phyloP scores from a whole-genome alignment of 2,329 filamentous ascomycete species.

The Claviceps humidiphila region DNA sequence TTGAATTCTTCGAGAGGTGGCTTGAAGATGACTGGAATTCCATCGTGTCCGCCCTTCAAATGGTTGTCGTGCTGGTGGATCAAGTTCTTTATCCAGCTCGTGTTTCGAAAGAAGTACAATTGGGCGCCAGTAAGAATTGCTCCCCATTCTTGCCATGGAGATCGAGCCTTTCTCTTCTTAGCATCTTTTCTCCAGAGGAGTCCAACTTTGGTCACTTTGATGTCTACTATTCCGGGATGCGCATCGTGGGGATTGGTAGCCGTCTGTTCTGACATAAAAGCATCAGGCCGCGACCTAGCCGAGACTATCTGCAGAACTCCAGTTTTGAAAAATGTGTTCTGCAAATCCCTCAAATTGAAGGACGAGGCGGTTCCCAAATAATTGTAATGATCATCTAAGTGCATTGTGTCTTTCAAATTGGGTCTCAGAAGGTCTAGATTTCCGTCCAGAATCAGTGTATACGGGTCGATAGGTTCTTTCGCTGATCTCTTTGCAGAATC shows the following conservation, averaged over 20 bases:
- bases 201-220: conserved; percentile 94
- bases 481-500: conserved; percentile 43
- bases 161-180: conserved; percentile 87
- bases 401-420: conserved; percentile 81
- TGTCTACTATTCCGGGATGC: conserved; percentile 86
- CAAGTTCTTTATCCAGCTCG: conserved; percentile 79
- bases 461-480: conserved; percentile 87
- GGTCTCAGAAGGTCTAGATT: conserved; percentile 74
- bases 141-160: conserved; percentile 98
- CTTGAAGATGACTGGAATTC: conserved; percentile 73
- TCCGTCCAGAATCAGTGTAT: conserved; percentile 82
- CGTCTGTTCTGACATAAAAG: conserved; percentile 82
- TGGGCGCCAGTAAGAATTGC: conserved; percentile 93
- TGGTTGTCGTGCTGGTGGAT: conserved; percentile 81
- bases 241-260: conserved; percentile 75
- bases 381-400: conserved; percentile 80
- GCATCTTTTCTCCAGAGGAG: conserved; percentile 86
- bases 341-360: conserved; percentile 68
- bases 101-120: conserved; percentile 91
- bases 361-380: conserved; percentile 67
- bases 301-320: conserved; percentile 92
- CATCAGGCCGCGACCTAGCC: conserved; percentile 80
- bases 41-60: conserved; percentile 61
- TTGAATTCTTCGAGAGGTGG: conserved; percentile 87
- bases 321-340: conserved; percentile 81